phyloP scores from a whole-genome alignment of 192 early-diverging fungal species.

The Entomortierella beljakovae region DNA sequence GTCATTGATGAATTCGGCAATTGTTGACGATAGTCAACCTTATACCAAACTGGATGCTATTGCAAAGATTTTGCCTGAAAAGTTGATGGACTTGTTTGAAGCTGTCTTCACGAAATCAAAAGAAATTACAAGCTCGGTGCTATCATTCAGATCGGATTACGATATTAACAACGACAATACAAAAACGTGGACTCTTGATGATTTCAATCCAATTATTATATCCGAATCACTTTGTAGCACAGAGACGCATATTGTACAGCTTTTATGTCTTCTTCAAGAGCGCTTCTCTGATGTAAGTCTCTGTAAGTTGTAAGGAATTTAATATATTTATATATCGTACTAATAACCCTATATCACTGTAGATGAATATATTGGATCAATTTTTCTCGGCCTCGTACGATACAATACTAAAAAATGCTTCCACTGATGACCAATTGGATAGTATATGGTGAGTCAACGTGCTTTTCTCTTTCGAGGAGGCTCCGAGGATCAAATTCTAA shows the following conservation, averaged over 20 bases:
- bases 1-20: conserved; percentile 23
- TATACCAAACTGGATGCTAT: conserved; percentile 23
- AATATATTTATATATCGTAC: too few species aligned
- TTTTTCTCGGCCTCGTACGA: conserved; percentile 8
- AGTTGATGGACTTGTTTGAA: conserved; percentile 23
- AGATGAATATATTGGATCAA: conserved; percentile 18
- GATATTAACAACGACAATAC: background rate
- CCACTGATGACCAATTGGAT: background rate
- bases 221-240: conserved; percentile 2
- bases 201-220: conserved; percentile 7
- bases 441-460: background rate
- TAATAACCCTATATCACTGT: too few species aligned
- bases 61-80: conserved; percentile 17
- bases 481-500: background rate
- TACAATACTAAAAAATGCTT: conserved; percentile 9
- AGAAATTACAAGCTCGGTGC: conserved; percentile 10
- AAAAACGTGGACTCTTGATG: background rate
- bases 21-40: conserved; percentile 30
- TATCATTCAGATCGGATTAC: conserved; percentile 4
- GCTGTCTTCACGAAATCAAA: conserved; percentile 14
- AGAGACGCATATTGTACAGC: conserved; percentile 25
- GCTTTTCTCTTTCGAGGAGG: background rate
- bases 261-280: conserved; percentile 15
- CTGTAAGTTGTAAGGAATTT: too few species aligned
- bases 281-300: conserved; percentile 21